Evolutionary conservation across 192 early-diverging fungal genomes (phyloP).

Genomic region (Backusella sp.): DNA sequence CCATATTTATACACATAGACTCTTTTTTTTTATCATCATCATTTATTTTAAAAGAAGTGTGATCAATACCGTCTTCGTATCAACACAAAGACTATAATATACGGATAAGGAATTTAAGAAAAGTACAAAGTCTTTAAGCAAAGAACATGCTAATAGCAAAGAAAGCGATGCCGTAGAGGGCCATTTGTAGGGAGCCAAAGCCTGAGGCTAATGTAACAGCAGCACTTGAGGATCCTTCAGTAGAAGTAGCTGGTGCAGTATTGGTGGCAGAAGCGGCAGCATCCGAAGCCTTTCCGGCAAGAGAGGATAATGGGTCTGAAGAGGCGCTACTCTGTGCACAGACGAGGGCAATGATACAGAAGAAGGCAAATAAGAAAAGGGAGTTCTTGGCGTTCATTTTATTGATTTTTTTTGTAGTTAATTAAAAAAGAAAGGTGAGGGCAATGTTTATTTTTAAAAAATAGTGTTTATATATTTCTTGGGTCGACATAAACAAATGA

Average conservation of each 20-base stretch:
- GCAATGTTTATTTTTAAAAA: background rate
- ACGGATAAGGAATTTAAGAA: background rate
- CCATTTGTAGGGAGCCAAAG: background rate
- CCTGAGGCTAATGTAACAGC: background rate
- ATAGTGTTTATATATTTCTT: background rate
- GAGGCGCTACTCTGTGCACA: background rate
- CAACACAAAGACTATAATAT: background rate
- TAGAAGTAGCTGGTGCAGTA: background rate
- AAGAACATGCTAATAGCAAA: background rate
- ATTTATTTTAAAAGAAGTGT: background rate
- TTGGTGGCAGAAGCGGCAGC: background rate
- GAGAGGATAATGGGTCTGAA: background rate
- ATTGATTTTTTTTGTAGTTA: background rate
- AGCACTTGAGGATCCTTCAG: background rate
- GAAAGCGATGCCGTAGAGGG: background rate
- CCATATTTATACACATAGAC: background rate
- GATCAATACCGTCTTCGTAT: background rate
- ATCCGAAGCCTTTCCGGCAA: background rate
- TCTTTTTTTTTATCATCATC: no score
- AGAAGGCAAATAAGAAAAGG: background rate
- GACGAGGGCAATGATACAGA: slow-evolving; percentile 9
- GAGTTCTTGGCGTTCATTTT: slow-evolving; percentile 20
- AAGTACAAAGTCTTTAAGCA: background rate
- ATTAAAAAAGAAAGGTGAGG: background rate
- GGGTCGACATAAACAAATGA: background rate